Evolutionary conservation across 2,329 filamentous ascomycete genomes (phyloP).

Genomic region (Ceratocystis destructans): DNA sequence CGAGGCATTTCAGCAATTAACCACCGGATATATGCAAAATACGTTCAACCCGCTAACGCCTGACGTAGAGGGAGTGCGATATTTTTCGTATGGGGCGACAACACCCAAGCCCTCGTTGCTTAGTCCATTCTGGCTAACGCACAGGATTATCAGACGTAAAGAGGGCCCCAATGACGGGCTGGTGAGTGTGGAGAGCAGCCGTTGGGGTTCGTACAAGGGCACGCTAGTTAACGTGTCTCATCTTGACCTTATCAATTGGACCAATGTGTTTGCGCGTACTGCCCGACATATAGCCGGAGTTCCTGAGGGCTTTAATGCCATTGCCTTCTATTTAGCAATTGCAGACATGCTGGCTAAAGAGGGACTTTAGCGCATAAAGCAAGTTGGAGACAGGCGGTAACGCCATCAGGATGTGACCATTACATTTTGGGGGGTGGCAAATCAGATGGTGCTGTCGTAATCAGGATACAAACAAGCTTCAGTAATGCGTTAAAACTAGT

Average conservation of each 20-base stretch:
- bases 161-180: conserved; percentile 53
- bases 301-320: conserved; percentile 48
- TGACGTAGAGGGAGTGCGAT: conserved; percentile 39
- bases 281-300: conserved; percentile 40
- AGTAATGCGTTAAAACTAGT: too few relatives aligned
- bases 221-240: conserved; percentile 49
- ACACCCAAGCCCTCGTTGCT: conserved; percentile 41
- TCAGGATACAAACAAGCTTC: too few relatives aligned
- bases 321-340: conserved; percentile 53
- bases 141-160: conserved; percentile 34
- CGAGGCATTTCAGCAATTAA: conserved; percentile 48
- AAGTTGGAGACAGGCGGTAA: too few relatives aligned
- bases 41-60: conserved; percentile 46
- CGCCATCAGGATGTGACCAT: not conserved
- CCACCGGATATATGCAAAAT: conserved; percentile 41
- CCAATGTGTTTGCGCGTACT: conserved; percentile 44
- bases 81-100: conserved; percentile 49
- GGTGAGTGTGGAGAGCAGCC: conserved; percentile 50
- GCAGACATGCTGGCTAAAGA: conserved; percentile 60
- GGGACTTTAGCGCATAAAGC: conserved; percentile 29
- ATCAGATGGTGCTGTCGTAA: not conserved
- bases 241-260: conserved; percentile 55
- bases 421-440: not conserved
- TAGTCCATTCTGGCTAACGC: conserved; percentile 47
- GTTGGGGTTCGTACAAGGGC: conserved; percentile 51